These are phyloP conservation scores for Penicillium robsamsonii DNA, from an alignment of 495 filamentous ascomycete genomes.

Conservation along the genomic window DNA sequence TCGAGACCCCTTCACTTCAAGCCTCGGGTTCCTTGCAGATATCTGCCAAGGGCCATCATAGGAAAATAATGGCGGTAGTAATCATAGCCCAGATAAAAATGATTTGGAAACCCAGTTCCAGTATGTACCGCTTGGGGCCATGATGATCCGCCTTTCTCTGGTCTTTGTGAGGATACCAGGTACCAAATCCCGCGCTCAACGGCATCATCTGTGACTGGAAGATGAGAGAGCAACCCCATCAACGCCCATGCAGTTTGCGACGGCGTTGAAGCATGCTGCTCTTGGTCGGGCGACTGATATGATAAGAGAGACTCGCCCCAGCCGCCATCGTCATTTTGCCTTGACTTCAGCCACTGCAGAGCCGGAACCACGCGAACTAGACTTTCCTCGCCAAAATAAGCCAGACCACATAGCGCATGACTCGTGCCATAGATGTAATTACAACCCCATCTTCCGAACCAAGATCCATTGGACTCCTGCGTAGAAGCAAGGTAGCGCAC, in stretches of 20 bases:
- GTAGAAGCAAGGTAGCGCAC: constrained; percentile 20
- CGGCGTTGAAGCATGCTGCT: constrained; percentile 17
- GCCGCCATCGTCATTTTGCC: constrained; percentile 36
- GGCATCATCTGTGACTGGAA: constrained; percentile 5
- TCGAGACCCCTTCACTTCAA: too few species aligned
- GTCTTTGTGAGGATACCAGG: constrained; percentile 3
- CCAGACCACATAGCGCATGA: constrained; percentile 33
- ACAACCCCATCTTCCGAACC: constrained; percentile 39
- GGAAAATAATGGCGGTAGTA: constrained; percentile 42
- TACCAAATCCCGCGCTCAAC: constrained; percentile 27
- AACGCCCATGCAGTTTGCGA: constrained; percentile 41
- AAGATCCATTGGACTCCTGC: constrained; percentile 31
- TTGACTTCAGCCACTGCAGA: constrained; percentile 25
- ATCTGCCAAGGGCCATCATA: constrained; percentile 40
- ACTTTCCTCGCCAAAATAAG: constrained; percentile 11
- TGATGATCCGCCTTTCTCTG: constrained; percentile 10
- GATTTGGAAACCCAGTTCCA: constrained; percentile 38
- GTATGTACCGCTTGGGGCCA: constrained; percentile 34
- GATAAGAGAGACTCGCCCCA: constrained; percentile 36
- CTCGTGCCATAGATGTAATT: constrained; percentile 42
- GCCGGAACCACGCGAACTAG: constrained; percentile 10
- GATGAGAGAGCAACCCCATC: constrained; percentile 28
- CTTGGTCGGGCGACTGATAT: constrained; percentile 20
- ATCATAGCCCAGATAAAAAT: constrained; percentile 36
- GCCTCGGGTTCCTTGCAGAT: constrained; percentile 4